A percentile compares a stretch with the other conserved stretches of the same genome.
phyloP scores from a whole-genome alignment of 2,329 filamentous ascomycete genomes.

The Apiospora rasikravindrae region DNA sequence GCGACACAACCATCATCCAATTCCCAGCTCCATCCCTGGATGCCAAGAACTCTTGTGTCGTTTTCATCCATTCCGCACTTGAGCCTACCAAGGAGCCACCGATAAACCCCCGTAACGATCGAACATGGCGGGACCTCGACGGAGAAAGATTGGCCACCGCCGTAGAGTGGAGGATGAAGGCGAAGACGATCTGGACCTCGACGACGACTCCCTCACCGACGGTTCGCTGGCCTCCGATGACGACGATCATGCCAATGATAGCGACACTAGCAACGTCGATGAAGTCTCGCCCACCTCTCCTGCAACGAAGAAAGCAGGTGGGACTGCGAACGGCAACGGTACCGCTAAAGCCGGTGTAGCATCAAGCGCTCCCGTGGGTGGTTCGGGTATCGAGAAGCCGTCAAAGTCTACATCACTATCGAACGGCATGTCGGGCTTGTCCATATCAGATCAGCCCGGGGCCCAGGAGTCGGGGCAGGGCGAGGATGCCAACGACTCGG shows the following conservation, averaged over 20 bases:
- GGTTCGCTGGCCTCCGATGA: slow-evolving; percentile 68
- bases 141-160: slow-evolving; percentile 70
- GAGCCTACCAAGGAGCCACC: slow-evolving; percentile 11
- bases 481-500: slow-evolving; percentile 45
- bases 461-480: slow-evolving; percentile 47
- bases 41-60: slow-evolving; percentile 2
- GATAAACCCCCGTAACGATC: slow-evolving; percentile 16
- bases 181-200: slow-evolving; percentile 69
- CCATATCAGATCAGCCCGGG: slow-evolving; percentile 47
- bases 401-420: slow-evolving; percentile 41
- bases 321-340: slow-evolving; percentile 31
- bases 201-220: slow-evolving; percentile 71
- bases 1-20: slow-evolving; percentile 26
- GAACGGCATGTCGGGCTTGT: slow-evolving; percentile 52
- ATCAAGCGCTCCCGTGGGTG: slow-evolving; percentile 33
- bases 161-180: slow-evolving; percentile 73
- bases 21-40: slow-evolving; percentile 25
- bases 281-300: slow-evolving; percentile 54
- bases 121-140: slow-evolving; percentile 57
- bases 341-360: slow-evolving; percentile 34
- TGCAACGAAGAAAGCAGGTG: slow-evolving; percentile 35
- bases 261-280: slow-evolving; percentile 68
- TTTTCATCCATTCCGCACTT: slow-evolving; percentile 1
- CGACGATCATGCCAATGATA: slow-evolving; percentile 62
- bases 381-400: slow-evolving; percentile 35